Evolutionary conservation across 2,329 filamentous ascomycete genomes (phyloP), one percentile per base, ranked within the genome.

Genomic region (Gaeumannomyces tritici): DNA sequence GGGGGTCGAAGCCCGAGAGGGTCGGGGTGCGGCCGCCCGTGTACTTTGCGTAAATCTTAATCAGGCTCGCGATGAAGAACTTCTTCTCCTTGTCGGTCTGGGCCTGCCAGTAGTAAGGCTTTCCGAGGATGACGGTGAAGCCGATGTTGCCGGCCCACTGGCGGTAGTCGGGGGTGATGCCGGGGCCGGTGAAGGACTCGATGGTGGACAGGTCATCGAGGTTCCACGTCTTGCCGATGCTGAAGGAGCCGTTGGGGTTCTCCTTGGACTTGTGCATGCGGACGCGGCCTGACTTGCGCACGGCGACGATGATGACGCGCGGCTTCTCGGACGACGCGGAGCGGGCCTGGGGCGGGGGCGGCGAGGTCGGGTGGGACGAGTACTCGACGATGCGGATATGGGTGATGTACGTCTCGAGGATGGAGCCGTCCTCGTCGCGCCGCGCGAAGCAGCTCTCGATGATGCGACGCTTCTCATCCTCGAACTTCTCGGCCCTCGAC

Each of bases 201-300:
- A 99, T 90, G 57, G 84, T 82, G 5, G 84, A 83, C 59, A 99
- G 79, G 72, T 99, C 95, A 74, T 98, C 93, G 68, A 99, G 83
- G 73, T 93, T 90, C 95, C 95, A 99, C 4, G 95, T 96, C 78
- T 99, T 99, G 67, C 95, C 95, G 68, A 99, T 96, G 26, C 93
- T 98, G 75, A 97, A 99, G 28, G 90, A 87, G 62, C 92, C 92
- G 73, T 96, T 97, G 62, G 84, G 81, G 73, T 99, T 99, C 77
- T 99, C 95, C 69, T 96, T 89, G 63, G 92, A 93, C 76, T 99
- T 99, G 80, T 99, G 95, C 79, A 99, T 87, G 70, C 93, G 90
- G 60, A 99, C 93, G 64, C 92, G 84, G 62, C 93, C 95, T 1
- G 93, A 96, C 70, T 91, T 95, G 65, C 91, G 86, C 64, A 99